These are phyloP conservation scores for Metschnikowia corniflorae DNA, from an alignment of 805 yeast species.

Conservation along the genomic window DNA sequence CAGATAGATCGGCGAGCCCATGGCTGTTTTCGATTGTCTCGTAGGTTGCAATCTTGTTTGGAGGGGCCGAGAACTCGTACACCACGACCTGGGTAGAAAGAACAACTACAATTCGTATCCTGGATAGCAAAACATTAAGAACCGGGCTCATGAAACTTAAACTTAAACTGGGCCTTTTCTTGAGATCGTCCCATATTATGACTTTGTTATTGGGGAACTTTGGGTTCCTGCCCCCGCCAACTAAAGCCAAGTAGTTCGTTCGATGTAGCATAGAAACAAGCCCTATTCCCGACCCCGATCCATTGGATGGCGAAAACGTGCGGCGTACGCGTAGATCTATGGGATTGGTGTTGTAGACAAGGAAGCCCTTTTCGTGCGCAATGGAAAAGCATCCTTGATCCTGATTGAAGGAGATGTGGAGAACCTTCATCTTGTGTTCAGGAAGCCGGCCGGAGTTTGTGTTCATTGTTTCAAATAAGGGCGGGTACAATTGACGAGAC, in stretches of 20 bases:
- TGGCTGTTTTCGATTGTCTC: constrained; percentile 62
- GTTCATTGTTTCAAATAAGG: too few species aligned
- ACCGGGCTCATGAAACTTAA: constrained; percentile 78
- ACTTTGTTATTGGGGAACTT: constrained; percentile 74
- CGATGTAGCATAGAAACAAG: constrained; percentile 78
- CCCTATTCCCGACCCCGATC: constrained; percentile 61
- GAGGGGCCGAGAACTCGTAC: constrained; percentile 79
- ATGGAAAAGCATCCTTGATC: constrained; percentile 88
- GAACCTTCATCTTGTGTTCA: constrained; percentile 32
- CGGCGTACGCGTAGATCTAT: constrained; percentile 70
- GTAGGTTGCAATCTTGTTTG: constrained; percentile 57
- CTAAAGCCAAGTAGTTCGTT: constrained; percentile 84
- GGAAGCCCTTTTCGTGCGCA: constrained; percentile 76
- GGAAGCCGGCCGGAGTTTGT: constrained; percentile 2
- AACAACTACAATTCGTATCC: constrained; percentile 73
- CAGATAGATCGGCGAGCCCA: constrained; percentile 61
- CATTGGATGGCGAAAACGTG: constrained; percentile 29
- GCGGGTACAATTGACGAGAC: too few species aligned
- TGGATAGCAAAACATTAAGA: constrained; percentile 66
- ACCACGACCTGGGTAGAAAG: constrained; percentile 64
- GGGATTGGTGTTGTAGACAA: constrained; percentile 85
- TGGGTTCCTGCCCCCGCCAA: constrained; percentile 86
- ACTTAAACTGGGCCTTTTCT: constrained; percentile 65
- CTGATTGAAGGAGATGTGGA: constrained; percentile 75
- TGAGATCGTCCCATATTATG: constrained; percentile 89